phyloP scores from a whole-genome alignment of 116 monocot genomes.

The Cymodocea nodosa region DNA sequence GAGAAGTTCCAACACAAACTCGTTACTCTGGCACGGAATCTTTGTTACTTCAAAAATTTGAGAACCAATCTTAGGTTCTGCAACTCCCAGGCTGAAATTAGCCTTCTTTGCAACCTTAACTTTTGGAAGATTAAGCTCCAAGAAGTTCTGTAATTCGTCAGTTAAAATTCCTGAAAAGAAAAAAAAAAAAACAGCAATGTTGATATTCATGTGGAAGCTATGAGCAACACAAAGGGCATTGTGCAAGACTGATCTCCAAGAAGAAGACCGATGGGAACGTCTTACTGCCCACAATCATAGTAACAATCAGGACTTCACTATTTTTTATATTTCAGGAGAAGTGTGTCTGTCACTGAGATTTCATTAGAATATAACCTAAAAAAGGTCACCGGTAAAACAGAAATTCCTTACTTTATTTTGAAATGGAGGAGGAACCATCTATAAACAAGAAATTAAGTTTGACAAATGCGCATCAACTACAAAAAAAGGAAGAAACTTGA shows the following conservation, averaged over 20 bases:
- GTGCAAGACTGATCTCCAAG: too few relatives aligned
- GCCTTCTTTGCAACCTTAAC: slow-evolving; percentile 65
- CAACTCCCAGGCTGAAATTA: slow-evolving; percentile 65
- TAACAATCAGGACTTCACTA: neutral
- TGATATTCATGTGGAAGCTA: neutral
- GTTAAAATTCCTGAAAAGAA: slow-evolving; percentile 51
- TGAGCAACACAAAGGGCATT: neutral
- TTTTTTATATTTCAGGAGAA: neutral
- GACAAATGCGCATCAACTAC: too few relatives aligned
- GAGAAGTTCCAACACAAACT: slow-evolving; percentile 70
- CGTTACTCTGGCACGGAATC: slow-evolving; percentile 75
- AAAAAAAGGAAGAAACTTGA: too few relatives aligned
- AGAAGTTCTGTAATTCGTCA: slow-evolving; percentile 69
- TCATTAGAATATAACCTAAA: too few relatives aligned
- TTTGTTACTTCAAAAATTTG: slow-evolving; percentile 70
- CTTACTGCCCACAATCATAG: neutral
- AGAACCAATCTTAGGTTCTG: slow-evolving; percentile 75
- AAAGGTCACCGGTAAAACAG: too few relatives aligned
- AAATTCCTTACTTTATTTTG: too few relatives aligned
- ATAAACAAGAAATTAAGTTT: too few relatives aligned
- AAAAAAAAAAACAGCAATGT: neutral
- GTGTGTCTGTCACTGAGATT: too few relatives aligned
- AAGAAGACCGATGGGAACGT: neutral
- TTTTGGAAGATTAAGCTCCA: slow-evolving; percentile 71
- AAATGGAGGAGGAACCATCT: too few relatives aligned